Evolutionary conservation across 2,329 filamentous ascomycete genomes (phyloP).

Genomic region (Aspergillus neotritici): DNA sequence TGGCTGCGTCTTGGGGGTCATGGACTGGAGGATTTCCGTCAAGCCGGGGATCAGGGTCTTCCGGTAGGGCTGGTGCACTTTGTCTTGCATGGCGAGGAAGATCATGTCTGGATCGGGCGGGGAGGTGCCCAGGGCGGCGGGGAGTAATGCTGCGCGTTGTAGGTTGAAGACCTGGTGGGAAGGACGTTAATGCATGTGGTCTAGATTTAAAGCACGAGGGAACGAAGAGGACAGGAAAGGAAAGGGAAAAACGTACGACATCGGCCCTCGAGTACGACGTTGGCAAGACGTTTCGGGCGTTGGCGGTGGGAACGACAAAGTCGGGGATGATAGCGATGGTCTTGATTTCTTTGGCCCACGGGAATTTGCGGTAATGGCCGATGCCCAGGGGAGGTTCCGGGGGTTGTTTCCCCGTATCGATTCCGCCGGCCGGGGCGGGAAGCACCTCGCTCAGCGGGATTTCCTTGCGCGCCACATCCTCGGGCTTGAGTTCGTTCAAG

Average conservation of each 20-base stretch:
- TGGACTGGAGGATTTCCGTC: slow-evolving; percentile 81
- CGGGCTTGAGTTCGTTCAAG: slow-evolving; percentile 81
- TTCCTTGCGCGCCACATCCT: slow-evolving; percentile 83
- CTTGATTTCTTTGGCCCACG: slow-evolving; percentile 92
- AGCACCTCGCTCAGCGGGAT: slow-evolving; percentile 93
- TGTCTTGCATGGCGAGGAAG: slow-evolving; percentile 97
- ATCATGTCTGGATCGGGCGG: slow-evolving; percentile 91
- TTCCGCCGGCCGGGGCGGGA: slow-evolving; percentile 79
- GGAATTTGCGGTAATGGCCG: slow-evolving; percentile 92
- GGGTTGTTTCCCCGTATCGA: slow-evolving; percentile 80
- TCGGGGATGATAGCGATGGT: slow-evolving; percentile 93
- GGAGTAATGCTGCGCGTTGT: slow-evolving; percentile 85
- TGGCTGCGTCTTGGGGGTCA: slow-evolving; percentile 79
- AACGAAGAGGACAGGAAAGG: neutral
- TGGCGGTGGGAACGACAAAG: slow-evolving; percentile 92
- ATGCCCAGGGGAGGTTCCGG: slow-evolving; percentile 88
- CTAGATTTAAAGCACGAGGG: neutral
- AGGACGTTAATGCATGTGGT: slow-evolving; percentile 2
- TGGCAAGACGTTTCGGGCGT: slow-evolving; percentile 80
- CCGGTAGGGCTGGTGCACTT: slow-evolving; percentile 93
- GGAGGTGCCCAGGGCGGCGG: slow-evolving; percentile 80
- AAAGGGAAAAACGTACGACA: slow-evolving; percentile 56
- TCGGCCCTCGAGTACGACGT: slow-evolving; percentile 72
- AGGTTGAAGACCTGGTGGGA: slow-evolving; percentile 68
- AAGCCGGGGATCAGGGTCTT: slow-evolving; percentile 87